Percentiles rank a stretch among this genome's conserved stretches.
Conservation (phyloP, 306 rosid genomes). For the Medicago ruthenica region DNA sequence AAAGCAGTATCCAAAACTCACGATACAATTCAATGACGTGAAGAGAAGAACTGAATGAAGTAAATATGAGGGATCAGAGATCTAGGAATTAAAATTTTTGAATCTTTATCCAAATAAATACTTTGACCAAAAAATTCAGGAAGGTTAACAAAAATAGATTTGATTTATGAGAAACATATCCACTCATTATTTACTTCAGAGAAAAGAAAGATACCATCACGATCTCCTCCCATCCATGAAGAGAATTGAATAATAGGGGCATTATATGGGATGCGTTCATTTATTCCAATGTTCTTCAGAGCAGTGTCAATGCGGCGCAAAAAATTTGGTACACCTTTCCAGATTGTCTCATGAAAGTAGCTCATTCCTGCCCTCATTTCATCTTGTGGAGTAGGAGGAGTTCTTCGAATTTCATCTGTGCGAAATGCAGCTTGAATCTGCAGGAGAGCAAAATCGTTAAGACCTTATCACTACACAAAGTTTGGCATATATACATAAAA, state of each 20-base stretch:
- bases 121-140: background rate
- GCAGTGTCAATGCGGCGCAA: conserved; percentile 98
- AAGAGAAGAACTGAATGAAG: conserved; percentile 12
- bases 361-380: conserved; percentile 99
- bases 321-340: conserved; percentile 98
- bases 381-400: conserved; percentile 98
- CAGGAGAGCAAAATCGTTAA: conserved; percentile 3
- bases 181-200: conserved; percentile 20
- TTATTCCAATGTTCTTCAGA: conserved; percentile 91
- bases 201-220: conserved; percentile 76
- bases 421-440: conserved; percentile 99
- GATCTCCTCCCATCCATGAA: conserved; percentile 99
- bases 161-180: background rate
- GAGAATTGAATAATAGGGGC: conserved; percentile 98
- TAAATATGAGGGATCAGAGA: conserved; percentile 23
- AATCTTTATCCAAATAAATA: conserved; percentile 20
- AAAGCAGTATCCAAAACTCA: background rate
- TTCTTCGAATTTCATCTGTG: conserved; percentile 95
- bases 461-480: conserved; percentile 5
- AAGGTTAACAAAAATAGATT: conserved; percentile 26
- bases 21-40: conserved; percentile 10
- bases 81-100: conserved; percentile 1
- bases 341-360: conserved; percentile 97
- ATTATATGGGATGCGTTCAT: conserved; percentile 93
- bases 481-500: background rate